Conservation (phyloP, 306 rosid genomes). For the Gastrolobium bilobum region DNA sequence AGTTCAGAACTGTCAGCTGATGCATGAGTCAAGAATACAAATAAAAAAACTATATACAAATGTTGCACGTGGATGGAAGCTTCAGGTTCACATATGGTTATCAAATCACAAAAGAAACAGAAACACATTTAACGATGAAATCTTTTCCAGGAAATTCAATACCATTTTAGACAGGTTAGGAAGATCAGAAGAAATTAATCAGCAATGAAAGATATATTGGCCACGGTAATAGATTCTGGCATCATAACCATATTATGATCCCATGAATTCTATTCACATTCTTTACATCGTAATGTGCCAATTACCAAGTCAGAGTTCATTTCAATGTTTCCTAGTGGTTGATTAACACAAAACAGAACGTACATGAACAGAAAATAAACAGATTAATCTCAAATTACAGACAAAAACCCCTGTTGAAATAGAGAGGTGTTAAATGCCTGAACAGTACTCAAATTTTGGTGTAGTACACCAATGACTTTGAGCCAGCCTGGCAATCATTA, state of each 20-base stretch:
- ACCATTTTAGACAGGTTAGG: not conserved
- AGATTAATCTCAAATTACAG: not conserved
- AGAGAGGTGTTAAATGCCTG: slow-evolving; percentile 16
- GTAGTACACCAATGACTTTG: too few relatives aligned
- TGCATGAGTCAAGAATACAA: not conserved
- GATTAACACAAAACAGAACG: not conserved
- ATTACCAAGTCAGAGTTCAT: not conserved
- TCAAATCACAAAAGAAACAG: not conserved
- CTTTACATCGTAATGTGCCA: not conserved
- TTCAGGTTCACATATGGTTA: not conserved
- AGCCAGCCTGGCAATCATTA: too few relatives aligned
- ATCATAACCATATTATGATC: not conserved
- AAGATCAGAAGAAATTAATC: not conserved
- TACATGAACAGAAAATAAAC: not conserved
- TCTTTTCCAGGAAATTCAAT: not conserved
- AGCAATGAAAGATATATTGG: not conserved
- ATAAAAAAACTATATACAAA: too few relatives aligned
- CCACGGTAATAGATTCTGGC: not conserved
- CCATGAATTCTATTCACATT: not conserved
- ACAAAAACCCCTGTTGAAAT: not conserved
- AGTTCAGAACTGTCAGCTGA: not conserved
- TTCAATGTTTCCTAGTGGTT: slow-evolving; percentile 4
- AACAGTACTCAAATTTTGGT: not conserved
- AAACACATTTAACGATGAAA: not conserved
- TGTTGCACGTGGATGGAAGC: not conserved